Base-by-base conservation (phyloP, 2,329 filamentous ascomycete species). In the Aspergillus udagawae region DNA sequence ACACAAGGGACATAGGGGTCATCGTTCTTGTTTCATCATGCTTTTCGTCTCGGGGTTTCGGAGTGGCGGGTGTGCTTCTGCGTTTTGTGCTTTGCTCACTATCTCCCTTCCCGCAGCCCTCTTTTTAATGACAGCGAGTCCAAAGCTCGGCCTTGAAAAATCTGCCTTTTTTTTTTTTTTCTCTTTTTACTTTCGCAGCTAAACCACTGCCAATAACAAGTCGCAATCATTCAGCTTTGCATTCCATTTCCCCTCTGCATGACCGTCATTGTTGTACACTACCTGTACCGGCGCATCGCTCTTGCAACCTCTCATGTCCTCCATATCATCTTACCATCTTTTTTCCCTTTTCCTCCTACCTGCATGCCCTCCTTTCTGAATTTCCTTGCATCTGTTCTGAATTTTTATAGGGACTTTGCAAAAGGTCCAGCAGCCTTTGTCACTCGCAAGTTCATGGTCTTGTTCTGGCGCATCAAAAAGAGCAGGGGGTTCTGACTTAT, bases 1-100 rank as follows among this genome's bases (percentile, higher is more conserved):
- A 72, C 68, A 69, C 66, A 66, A 67, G 70, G 70, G 70, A 73
- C 70, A 71, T 72, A 70, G 57, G 71, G 70, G 66, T 53, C 56
- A 57, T 62, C 51, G 60, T 59, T 68, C 55, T 62, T 58, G 63
- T 60, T 64, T 67, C 63, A 60, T 57, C 54, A 53, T 62, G 55
- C 61, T 54, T 59, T 56, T 58, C 57, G 61, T 61, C 54, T 61
- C 58, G 57, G 59, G 62, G 53, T 47, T 14, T 47, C 60, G 66
- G 66, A 66, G 65, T 66, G 68, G 59, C 63, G 56, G 68, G 64
- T 64, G 66, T 63, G 63, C 66, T 60, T 56, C 56, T 61, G 53
- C 60, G 57, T 61, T 61, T 59, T 58, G 58, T 62, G 27, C 8
- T 57, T 47, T 51, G 47, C 47, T 51, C 47, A 53, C 52, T 45